A percentile compares a stretch with the other conserved stretches of the same genome.
phyloP scores from a whole-genome alignment of 2,329 filamentous ascomycete genomes.

The Ophiocordyceps polyrhachis-furcata region DNA sequence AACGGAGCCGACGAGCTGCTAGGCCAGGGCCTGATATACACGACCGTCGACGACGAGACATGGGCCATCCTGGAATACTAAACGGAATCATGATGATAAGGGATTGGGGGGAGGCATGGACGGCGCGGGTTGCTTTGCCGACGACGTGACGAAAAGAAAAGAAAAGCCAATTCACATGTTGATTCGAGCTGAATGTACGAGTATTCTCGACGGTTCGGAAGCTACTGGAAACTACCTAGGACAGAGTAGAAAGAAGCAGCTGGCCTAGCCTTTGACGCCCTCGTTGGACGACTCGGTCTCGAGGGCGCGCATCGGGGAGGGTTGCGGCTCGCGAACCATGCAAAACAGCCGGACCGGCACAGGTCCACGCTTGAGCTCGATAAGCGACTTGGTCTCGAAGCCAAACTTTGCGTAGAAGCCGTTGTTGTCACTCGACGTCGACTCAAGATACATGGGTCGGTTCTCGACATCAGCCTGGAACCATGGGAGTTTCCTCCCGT shows the following conservation, averaged over 20 bases:
- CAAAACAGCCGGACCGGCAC: constrained; percentile 51
- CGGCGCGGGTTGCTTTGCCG: background rate
- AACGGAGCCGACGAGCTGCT: constrained; percentile 69
- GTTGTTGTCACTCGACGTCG: constrained; percentile 49
- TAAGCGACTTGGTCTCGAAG: constrained; percentile 45
- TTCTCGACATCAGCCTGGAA: constrained; percentile 44
- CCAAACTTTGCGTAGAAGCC: constrained; percentile 59
- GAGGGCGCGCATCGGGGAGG: constrained; percentile 6
- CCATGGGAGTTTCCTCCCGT: background rate
- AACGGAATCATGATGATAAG: background rate
- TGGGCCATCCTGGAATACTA: constrained; percentile 59
- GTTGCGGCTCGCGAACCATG: constrained; percentile 60
- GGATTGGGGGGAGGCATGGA: background rate
- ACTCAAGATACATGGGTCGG: constrained; percentile 59
- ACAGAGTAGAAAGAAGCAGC: background rate
- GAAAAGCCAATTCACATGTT: no score
- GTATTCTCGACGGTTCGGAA: background rate
- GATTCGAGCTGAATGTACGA: background rate
- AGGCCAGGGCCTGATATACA: constrained; percentile 58
- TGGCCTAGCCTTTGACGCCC: constrained; percentile 1
- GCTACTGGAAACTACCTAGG: background rate
- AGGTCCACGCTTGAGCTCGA: constrained; percentile 39
- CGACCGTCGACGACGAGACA: constrained; percentile 82
- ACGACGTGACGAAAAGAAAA: background rate
- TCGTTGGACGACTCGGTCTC: constrained; percentile 3